These are phyloP conservation scores for Chlorophyllum brunneum DNA, from an alignment of 768 basidiomycete species.

Conservation along the genomic window DNA sequence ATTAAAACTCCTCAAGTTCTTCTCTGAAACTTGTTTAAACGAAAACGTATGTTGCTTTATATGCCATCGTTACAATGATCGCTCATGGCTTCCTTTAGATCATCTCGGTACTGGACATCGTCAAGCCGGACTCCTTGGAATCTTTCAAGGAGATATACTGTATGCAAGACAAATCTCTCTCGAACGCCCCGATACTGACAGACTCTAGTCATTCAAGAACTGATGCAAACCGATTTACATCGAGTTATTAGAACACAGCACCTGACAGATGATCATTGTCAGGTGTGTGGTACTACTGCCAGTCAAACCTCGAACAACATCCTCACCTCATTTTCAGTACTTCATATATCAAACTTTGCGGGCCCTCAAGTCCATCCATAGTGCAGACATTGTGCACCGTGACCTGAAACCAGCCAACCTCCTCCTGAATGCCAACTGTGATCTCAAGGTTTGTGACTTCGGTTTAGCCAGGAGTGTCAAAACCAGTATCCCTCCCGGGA, in stretches of 20 bases:
- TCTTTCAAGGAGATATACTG: constrained; percentile 88
- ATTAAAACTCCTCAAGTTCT: constrained; percentile 85
- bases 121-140: constrained; percentile 72
- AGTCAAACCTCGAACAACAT: constrained; percentile 31
- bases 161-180: constrained; percentile 25
- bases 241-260: constrained; percentile 89
- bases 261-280: constrained; percentile 86
- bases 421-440: constrained; percentile 85
- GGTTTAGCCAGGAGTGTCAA: constrained; percentile 72
- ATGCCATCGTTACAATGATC: not conserved
- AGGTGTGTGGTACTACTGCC: constrained; percentile 40
- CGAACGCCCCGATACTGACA: constrained; percentile 4
- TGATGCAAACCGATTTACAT: constrained; percentile 90
- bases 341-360: constrained; percentile 83
- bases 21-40: constrained; percentile 74
- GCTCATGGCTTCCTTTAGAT: constrained; percentile 46
- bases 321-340: constrained; percentile 42
- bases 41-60: constrained; percentile 56
- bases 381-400: constrained; percentile 75
- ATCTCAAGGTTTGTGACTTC: constrained; percentile 88
- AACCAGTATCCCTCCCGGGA: constrained; percentile 48
- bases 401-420: constrained; percentile 87
- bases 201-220: constrained; percentile 68
- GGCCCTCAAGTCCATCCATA: constrained; percentile 86
- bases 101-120: constrained; percentile 88